Evolutionary conservation across 805 yeast species (phyloP), one percentile per base, ranked within the genome.

Genomic region (Lipomyces sp.): DNA sequence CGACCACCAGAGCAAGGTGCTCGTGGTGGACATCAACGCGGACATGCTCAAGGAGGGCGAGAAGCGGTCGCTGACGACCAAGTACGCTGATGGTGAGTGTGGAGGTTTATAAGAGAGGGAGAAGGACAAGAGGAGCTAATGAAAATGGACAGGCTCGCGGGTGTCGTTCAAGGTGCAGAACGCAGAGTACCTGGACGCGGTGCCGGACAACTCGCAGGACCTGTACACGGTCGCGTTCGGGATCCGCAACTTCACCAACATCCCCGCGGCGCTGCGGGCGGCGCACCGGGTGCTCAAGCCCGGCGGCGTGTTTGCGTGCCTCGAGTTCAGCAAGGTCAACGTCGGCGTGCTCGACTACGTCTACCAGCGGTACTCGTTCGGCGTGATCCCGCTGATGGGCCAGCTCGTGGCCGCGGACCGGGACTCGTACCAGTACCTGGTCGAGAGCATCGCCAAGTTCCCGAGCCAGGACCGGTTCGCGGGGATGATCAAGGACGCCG

Each of bases 181-280:
- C 63, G 98, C 98, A 56, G 96, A 93, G 71, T 74, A 76, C 7
- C 76, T 93, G 73, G 97, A 88, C 61, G 74, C 80, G 48, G 86
- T 93, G 58, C 84, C 82, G 41, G 89, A 84, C 63, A 82, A 84
- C 67, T 86, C 96, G 6, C 91, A 89, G 71, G 98, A 93, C 67
- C 82, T 93, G 45, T 93, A 93, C 70, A 93, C 98, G 2, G 89
- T 93, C 61, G 95, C 97, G 2, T 93, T 93, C 68, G 98, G 98
- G 53, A 93, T 93, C 53, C 81, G 98, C 70, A 93, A 93, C 70
- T 93, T 95, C 70, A 93, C 98, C 51, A 77, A 93, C 67, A 83
- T 93, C 62, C 96, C 90, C 70, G 89, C 88, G 4, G 98, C 98
- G 26, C 76, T 93, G 63, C 77, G 86, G 61, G 84, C 97, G n/a